Evolutionary conservation across 2,329 filamentous ascomycete genomes (phyloP), one percentile per base, ranked within the genome.

Genomic region (Tolypocladium sp.): DNA sequence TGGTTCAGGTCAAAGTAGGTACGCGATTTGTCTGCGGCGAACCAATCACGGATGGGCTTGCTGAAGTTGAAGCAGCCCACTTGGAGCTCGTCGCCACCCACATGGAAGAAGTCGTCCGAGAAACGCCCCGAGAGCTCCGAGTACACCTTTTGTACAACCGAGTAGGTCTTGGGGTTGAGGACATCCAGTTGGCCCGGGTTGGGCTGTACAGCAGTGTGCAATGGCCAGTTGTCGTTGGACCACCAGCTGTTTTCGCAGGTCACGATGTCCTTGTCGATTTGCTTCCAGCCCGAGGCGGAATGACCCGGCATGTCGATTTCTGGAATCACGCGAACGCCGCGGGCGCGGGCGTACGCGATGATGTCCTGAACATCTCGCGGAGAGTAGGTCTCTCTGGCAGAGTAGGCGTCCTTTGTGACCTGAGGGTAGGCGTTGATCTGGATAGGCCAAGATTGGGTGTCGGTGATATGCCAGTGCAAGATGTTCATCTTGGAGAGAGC

Each of bases 271-370:
- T 77, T 71, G 63, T 84, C 79, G 6, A 83, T 72, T 60, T 80
- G 79, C 59, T 76, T 71, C 81, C 81, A 84, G 37, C 81, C 81
- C 0, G 80, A 76, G 37, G 76, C 73, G 7, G 81, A 77, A 66
- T 84, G 82, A 53, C 80, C 79, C 3, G 82, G 82, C 78, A 83
- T 83, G 66, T 84, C 81, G 42, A 82, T 74, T 63, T 84, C 82
- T 4, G 81, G 81, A 25, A 84, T 74, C 58, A 84, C 72, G 51
- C 82, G 81, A n/a, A 84, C 73, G 54, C 76, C 81, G 33, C 80
- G 80, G 17, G 76, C 78, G 35, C 76, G 74, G 20, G 78, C 81
- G 62, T 82, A 83, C 15, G 68, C 66, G 56, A 83, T 74, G 56
- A 83, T 69, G 3, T 70, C 69, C 22, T 68, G 72, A 53, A 83